Conservation (phyloP, 2,329 filamentous ascomycete species). For the Zymoseptoria ardabiliae region DNA sequence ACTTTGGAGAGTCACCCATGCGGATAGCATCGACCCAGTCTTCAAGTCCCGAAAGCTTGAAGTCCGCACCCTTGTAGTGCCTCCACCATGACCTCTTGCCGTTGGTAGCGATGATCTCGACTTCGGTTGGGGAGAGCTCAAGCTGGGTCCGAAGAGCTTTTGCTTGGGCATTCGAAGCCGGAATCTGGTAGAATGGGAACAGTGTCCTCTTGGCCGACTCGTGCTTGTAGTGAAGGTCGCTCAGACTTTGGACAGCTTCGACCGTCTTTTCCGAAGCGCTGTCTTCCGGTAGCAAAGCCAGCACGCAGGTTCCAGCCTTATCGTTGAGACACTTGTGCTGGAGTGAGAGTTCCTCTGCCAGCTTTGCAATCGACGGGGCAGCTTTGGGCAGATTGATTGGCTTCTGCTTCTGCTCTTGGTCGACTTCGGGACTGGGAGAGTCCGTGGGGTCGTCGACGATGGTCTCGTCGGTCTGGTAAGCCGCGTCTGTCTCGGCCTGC, state of each 20-base stretch:
- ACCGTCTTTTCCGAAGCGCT: slow-evolving; percentile 31
- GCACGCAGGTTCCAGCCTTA: slow-evolving; percentile 74
- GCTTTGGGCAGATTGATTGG: slow-evolving; percentile 44
- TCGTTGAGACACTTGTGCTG: slow-evolving; percentile 63
- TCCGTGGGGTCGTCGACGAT: slow-evolving; percentile 47
- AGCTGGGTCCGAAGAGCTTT: slow-evolving; percentile 54
- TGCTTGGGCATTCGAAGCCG: slow-evolving; percentile 53
- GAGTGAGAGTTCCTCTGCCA: slow-evolving; percentile 58
- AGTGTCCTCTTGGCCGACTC: slow-evolving; percentile 56
- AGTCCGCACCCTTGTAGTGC: slow-evolving; percentile 57
- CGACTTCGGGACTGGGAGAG: slow-evolving; percentile 45
- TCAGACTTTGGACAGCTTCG: slow-evolving; percentile 52
- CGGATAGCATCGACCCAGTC: slow-evolving; percentile 86
- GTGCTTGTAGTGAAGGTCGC: slow-evolving; percentile 71
- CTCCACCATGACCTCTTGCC: slow-evolving; percentile 82
- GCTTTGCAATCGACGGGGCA: slow-evolving; percentile 56
- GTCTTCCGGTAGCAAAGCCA: slow-evolving; percentile 59
- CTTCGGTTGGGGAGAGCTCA: slow-evolving; percentile 47
- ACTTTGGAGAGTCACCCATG: slow-evolving; percentile 77
- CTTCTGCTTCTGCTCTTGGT: slow-evolving; percentile 31
- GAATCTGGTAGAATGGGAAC: slow-evolving; percentile 77
- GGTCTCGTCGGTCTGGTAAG: slow-evolving; percentile 44
- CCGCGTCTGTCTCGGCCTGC: slow-evolving; percentile 41
- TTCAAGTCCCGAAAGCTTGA: slow-evolving; percentile 56
- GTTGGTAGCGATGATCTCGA: slow-evolving; percentile 77